Evolutionary conservation across 1,139 yeast species (phyloP).

Genomic region (Scheffersomyces quercinus): DNA sequence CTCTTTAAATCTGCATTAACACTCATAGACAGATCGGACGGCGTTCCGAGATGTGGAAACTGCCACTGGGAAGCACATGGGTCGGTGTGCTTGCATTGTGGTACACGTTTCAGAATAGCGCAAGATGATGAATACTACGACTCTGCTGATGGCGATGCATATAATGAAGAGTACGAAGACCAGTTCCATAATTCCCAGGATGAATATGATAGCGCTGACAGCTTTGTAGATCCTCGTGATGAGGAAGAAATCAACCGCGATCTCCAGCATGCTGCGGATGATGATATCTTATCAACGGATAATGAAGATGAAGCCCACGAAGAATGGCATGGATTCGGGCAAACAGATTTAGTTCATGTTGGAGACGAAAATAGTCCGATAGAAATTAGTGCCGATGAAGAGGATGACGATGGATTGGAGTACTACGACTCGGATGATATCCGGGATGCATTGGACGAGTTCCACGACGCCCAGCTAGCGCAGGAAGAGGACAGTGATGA

Average conservation of each 20-base stretch:
- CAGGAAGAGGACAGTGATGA: slow-evolving; percentile 8
- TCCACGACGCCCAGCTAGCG: slow-evolving; percentile 15
- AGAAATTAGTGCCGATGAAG: slow-evolving; percentile 13
- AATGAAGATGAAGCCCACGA: slow-evolving; percentile 1
- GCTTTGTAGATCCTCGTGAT: slow-evolving; percentile 24
- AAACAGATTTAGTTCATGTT: slow-evolving; percentile 4
- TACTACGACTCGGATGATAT: slow-evolving; percentile 15
- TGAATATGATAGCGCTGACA: slow-evolving; percentile 23
- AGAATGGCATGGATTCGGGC: slow-evolving; percentile 15
- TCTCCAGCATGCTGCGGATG: slow-evolving; percentile 7
- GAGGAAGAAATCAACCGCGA: slow-evolving; percentile 14
- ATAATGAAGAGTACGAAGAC: slow-evolving; percentile 13
- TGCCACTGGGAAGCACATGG: slow-evolving; percentile 85
- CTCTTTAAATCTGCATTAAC: slow-evolving; percentile 54
- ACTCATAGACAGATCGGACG: slow-evolving; percentile 64
- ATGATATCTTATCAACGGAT: slow-evolving; percentile 10
- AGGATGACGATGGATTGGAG: slow-evolving; percentile 11
- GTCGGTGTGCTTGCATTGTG: slow-evolving; percentile 55
- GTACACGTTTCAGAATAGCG: slow-evolving; percentile 38
- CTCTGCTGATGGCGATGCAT: slow-evolving; percentile 28
- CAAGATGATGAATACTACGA: slow-evolving; percentile 24
- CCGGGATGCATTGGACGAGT: slow-evolving; percentile 16
- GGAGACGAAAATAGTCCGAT: slow-evolving; percentile 8
- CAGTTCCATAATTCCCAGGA: slow-evolving; percentile 6
- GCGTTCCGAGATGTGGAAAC: slow-evolving; percentile 74